These are phyloP conservation scores for Zymoseptoria passerinii DNA, from an alignment of 2,329 filamentous ascomycete genomes.

Conservation along the genomic window DNA sequence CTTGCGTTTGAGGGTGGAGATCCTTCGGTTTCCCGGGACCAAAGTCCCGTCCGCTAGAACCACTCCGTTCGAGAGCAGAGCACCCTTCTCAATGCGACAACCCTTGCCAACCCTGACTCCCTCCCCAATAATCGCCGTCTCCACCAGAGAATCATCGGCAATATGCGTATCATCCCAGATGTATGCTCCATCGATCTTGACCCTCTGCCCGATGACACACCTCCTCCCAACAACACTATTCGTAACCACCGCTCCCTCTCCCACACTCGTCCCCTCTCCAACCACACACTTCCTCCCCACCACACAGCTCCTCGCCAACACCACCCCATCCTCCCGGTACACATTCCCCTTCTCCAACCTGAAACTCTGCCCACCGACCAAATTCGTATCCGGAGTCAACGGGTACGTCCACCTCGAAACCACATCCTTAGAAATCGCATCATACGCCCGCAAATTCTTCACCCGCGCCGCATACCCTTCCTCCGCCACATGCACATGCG, in stretches of 20 bases:
- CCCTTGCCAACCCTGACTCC: conserved; percentile 62
- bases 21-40: conserved; percentile 35
- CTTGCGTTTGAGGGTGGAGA: conserved; percentile 41
- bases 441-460: conserved; percentile 79
- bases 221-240: conserved; percentile 75
- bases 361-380: conserved; percentile 70
- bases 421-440: conserved; percentile 80
- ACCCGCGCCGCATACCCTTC: conserved; percentile 81
- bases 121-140: conserved; percentile 67
- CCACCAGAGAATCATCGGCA: conserved; percentile 63
- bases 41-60: conserved; percentile 55
- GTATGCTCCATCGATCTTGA: conserved; percentile 68
- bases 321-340: conserved; percentile 71
- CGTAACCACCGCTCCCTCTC: conserved; percentile 58
- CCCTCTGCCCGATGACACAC: conserved; percentile 80
- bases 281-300: conserved; percentile 64
- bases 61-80: conserved; percentile 72
- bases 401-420: conserved; percentile 81
- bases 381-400: conserved; percentile 79
- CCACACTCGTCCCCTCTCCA: conserved; percentile 67
- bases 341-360: conserved; percentile 59
- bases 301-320: conserved; percentile 62
- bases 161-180: conserved; percentile 81
- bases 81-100: conserved; percentile 61
- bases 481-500: conserved; percentile 78